Evolutionary conservation across 805 yeast genomes (phyloP).

Genomic region (Candida easanensis): DNA sequence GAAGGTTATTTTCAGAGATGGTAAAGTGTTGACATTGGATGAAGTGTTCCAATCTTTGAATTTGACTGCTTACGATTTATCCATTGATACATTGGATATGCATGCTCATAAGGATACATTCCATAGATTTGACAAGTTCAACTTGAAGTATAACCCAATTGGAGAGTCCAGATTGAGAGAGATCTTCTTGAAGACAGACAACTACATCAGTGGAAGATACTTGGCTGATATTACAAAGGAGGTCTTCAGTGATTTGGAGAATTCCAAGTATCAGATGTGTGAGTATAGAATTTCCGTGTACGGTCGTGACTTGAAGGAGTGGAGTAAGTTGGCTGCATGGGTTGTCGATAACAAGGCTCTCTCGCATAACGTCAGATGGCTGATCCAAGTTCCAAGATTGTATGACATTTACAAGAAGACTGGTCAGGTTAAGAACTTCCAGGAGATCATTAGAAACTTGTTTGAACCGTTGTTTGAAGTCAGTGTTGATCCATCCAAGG

Average conservation of each 20-base stretch:
- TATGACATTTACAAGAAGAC: conserved; percentile 84
- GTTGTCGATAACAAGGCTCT: conserved; percentile 87
- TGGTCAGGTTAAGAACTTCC: conserved; percentile 67
- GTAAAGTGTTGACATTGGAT: conserved; percentile 76
- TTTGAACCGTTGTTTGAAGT: conserved; percentile 92
- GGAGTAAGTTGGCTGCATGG: conserved; percentile 97
- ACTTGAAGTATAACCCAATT: conserved; percentile 93
- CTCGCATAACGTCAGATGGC: conserved; percentile 95
- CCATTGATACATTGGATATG: conserved; percentile 97
- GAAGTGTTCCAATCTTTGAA: conserved; percentile 90
- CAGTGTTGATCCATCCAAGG: conserved; percentile 74
- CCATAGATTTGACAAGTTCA: conserved; percentile 97
- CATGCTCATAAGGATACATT: conserved; percentile 98
- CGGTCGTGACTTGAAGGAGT: conserved; percentile 85
- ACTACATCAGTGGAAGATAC: conserved; percentile 82
- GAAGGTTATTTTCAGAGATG: conserved; percentile 91
- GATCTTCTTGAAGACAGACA: conserved; percentile 93
- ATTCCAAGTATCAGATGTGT: conserved; percentile 94
- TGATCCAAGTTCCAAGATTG: conserved; percentile 90
- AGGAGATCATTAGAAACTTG: conserved; percentile 72
- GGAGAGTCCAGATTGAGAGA: conserved; percentile 98
- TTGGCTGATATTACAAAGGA: conserved; percentile 92
- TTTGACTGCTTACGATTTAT: conserved; percentile 89
- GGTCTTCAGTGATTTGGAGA: conserved; percentile 90
- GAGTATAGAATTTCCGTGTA: conserved; percentile 94